Evolutionary conservation across 345 rosid genomes (phyloP).

Genomic region (Camelina laxa): DNA sequence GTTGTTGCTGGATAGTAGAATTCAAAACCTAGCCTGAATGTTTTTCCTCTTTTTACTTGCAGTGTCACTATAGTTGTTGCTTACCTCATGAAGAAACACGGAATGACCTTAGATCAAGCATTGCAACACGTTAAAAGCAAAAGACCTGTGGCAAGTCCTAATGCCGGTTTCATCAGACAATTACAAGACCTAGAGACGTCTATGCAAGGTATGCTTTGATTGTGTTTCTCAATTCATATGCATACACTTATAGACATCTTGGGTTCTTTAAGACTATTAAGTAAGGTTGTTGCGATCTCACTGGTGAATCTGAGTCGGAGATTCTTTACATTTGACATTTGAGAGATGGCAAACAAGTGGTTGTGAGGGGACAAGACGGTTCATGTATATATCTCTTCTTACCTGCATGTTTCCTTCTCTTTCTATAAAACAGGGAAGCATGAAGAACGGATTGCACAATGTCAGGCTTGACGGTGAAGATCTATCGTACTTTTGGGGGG

Average conservation of each 20-base stretch:
- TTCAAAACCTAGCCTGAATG: too few relatives aligned
- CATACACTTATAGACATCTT: constrained; percentile 2
- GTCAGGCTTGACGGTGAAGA: constrained; percentile 40
- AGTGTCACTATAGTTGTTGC: constrained; percentile 79
- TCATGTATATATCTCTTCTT: constrained; percentile 24
- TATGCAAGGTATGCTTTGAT: constrained; percentile 48
- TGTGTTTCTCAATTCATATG: background rate
- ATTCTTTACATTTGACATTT: background rate
- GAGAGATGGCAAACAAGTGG: constrained; percentile 6
- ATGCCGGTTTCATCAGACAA: constrained; percentile 61
- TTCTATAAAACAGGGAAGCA: constrained; percentile 35
- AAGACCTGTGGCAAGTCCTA: constrained; percentile 65
- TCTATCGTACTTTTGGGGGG: background rate
- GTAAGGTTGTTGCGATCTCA: background rate
- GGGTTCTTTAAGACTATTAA: constrained; percentile 2
- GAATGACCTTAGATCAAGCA: constrained; percentile 67
- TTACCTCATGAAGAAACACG: constrained; percentile 70
- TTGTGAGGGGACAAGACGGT: constrained; percentile 12
- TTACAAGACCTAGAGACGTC: constrained; percentile 53
- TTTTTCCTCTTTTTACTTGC: constrained; percentile 13
- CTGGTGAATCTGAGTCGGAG: constrained; percentile 22
- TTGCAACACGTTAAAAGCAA: constrained; percentile 58
- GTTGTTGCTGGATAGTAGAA: too few relatives aligned
- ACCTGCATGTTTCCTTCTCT: constrained; percentile 17
- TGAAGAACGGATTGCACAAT: constrained; percentile 20